Base-by-base conservation (phyloP, 176 grass and related monocot species). In the Oryza officinalis region DNA sequence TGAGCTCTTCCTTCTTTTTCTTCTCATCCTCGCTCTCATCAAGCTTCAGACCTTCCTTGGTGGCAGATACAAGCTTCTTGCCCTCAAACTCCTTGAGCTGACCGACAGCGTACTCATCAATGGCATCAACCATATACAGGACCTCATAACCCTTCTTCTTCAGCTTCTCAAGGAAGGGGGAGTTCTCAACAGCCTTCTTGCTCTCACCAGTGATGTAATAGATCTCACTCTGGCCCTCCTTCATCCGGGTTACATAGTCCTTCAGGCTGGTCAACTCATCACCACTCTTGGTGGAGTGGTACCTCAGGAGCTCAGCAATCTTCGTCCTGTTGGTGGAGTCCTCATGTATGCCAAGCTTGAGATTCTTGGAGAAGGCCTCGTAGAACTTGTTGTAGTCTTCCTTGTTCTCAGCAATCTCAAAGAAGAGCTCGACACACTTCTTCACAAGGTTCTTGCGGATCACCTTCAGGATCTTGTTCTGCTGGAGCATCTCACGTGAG, bases 151-250 rank as follows among this genome's bases (percentile, higher is more conserved):
- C 94, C 76, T 73, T 92, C 78, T 97, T 92, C 87, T 89, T 93
- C 30, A 94, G 83, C 94, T 92, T 97, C 85, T 97, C 94, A 3
- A 97, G 87, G 87, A 94, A 97, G 0, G 92, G 94, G 12, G 94
- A 97, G 85, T 97, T 94, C 89, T 94, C 94, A 12, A 97, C 94
- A 3, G 92, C 94, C 87, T 97, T 97, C 81, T 97, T 97, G 57
- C 94, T 97, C 86, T 97, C 94, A 65, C 94, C 94, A 41, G 87
- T 89, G 30, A 92, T 92, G 80, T 89, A 92, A 69, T 92, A 92
- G 26, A 89, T 87, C 4, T 92, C 90, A 38, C 27, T 92, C 87
- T 92, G 83, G 6, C 90, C 75, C 80, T 92, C 90, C 90, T 92
- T 92, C 90, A 92, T 92, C 71, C 90, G 78, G 38, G 90, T 89